phyloP scores from a whole-genome alignment of 345 rosid genomes.

The Kernera saxatilis region DNA sequence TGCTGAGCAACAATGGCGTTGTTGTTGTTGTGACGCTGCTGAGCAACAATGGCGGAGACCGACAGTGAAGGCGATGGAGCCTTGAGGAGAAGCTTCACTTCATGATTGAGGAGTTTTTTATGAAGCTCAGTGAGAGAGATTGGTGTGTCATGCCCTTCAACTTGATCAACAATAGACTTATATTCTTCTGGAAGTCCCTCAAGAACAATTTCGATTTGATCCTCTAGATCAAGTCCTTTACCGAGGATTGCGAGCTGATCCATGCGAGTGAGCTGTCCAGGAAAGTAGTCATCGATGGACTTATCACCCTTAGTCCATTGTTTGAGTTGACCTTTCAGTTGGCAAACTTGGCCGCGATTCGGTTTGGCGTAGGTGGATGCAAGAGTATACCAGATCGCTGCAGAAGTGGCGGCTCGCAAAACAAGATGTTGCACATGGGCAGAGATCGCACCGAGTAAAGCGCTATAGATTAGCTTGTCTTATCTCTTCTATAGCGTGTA shows the following conservation, averaged over 20 bases:
- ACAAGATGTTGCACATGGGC: no score
- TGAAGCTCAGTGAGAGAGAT: neutral
- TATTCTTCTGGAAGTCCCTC: neutral
- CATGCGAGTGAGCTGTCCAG: no score
- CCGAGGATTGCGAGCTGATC: neutral
- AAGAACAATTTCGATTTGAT: neutral
- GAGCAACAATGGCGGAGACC: neutral
- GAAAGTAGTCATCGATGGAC: no score
- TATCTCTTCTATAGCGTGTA: neutral
- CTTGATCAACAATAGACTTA: neutral
- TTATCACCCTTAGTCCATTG: no score
- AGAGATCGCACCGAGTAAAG: neutral
- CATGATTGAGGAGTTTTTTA: neutral
- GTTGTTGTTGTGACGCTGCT: neutral
- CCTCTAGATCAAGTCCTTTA: neutral
- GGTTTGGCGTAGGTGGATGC: no score
- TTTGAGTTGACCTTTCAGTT: no score
- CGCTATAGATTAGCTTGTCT: neutral
- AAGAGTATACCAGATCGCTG: no score
- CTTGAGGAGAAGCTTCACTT: neutral
- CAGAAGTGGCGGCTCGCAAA: no score
- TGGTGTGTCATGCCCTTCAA: neutral
- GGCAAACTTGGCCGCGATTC: no score
- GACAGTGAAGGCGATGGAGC: neutral
- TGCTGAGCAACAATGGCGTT: neutral